A percentile compares a stretch with the other conserved stretches of the same genome.
phyloP scores from a whole-genome alignment of 78 protist genomes.

The Pelomyxa schiedti region DNA sequence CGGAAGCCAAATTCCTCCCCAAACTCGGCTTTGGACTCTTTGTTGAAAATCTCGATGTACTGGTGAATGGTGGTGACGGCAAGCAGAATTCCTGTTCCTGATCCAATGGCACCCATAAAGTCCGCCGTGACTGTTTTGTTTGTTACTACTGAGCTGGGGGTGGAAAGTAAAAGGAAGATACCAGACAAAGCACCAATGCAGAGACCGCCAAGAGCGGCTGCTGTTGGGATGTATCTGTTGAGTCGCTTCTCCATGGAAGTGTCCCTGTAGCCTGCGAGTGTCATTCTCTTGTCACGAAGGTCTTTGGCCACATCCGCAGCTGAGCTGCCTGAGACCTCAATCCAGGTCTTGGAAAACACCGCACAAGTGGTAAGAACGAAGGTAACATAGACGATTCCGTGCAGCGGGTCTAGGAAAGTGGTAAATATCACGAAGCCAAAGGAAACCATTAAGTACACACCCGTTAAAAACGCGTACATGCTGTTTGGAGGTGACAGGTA shows the following conservation, averaged over 20 bases:
- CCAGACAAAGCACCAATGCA: constrained; percentile 98
- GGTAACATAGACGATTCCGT: constrained; percentile 85
- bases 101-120: constrained; percentile 87
- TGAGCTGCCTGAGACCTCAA: constrained; percentile 83
- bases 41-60: constrained; percentile 88
- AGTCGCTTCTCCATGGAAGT: constrained; percentile 55
- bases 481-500: constrained; percentile 93
- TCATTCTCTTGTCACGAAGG: constrained; percentile 82
- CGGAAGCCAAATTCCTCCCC: not conserved
- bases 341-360: constrained; percentile 94
- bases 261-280: constrained; percentile 64
- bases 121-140: constrained; percentile 97
- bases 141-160: too few relatives aligned
- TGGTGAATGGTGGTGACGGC: constrained; percentile 98
- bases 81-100: constrained; percentile 99
- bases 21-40: constrained; percentile 45
- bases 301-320: constrained; percentile 93
- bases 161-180: too few relatives aligned
- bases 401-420: constrained; percentile 84
- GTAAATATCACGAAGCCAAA: too few relatives aligned
- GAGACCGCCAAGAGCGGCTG: constrained; percentile 99
- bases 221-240: constrained; percentile 97
- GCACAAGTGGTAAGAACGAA: constrained; percentile 95
- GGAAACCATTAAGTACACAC: too few relatives aligned
- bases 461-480: constrained; percentile 53